Evolutionary conservation across 148 eudicot genomes (phyloP).

Genomic region (Rhododendron simsii): DNA sequence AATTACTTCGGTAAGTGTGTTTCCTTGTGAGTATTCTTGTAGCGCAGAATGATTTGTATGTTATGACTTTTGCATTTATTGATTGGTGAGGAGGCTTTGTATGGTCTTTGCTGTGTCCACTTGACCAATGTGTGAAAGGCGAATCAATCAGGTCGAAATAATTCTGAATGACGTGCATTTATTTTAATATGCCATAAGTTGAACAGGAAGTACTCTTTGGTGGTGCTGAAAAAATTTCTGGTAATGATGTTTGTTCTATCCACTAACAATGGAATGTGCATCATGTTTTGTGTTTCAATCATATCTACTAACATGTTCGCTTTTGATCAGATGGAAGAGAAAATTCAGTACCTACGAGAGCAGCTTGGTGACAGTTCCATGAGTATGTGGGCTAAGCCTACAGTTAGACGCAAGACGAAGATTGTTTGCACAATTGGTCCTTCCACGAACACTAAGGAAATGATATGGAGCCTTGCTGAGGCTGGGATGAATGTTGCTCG

Average conservation of each 20-base stretch:
- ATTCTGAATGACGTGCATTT: neutral
- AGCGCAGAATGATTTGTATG: neutral
- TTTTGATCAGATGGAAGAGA: conserved; percentile 43
- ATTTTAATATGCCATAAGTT: neutral
- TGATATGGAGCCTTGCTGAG: conserved; percentile 98
- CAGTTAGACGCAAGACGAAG: conserved; percentile 75
- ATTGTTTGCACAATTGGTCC: conserved; percentile 98
- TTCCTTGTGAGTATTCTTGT: neutral
- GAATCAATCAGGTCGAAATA: neutral
- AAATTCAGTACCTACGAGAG: conserved; percentile 39
- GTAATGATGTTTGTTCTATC: neutral
- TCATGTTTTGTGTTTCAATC: neutral
- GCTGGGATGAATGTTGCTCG: conserved; percentile 99
- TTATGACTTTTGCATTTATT: neutral
- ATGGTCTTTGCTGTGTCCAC: neutral
- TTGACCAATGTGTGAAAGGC: neutral
- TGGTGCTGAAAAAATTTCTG: neutral
- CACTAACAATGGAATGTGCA: neutral
- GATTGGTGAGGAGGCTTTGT: neutral
- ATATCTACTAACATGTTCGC: neutral
- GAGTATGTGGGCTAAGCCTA: conserved; percentile 73
- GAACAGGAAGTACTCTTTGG: neutral
- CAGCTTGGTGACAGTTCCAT: conserved; percentile 45
- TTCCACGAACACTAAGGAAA: conserved; percentile 80
- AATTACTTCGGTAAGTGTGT: neutral